Evolutionary conservation across 2,329 filamentous ascomycete genomes (phyloP), one percentile per base, ranked within the genome.

Genomic region (Mollisiaceae sp.): DNA sequence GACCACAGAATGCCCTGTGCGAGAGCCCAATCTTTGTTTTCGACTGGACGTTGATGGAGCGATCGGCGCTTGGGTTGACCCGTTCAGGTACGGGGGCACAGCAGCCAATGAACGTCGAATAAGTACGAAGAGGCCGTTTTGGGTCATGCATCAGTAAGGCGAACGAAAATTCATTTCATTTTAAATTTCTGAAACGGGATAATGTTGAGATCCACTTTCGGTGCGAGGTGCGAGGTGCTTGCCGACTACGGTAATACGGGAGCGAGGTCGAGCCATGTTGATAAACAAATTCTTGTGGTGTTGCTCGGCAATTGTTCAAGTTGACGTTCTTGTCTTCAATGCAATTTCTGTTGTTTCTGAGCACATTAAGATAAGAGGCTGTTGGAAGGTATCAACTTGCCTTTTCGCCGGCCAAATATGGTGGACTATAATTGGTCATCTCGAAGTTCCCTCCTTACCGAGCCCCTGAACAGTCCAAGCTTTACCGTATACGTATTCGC

Each of bases 211-310:
- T 45, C 45, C 45, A 50, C 45, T 22, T 50, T 50, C 22, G 5
- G 38, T 41, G 27, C 27, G 27, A 50, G 9, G 18, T 20, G 43
- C 43, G 43, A 50, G 8, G 20, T 20, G 18, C n/a, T 50, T 50
- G 12, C 4, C 45, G 45, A 22, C 2, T 50, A 50, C 45, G 45
- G 11, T 50, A 14, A 11, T 50, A 50, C 45, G 45, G 11, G n/a
- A 50, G n/a, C 45, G 45, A 50, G 45, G n/a, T 20, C 45, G n/a
- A 50, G n/a, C 20, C n/a, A 50, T 22, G 45, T 50, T 50, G 45
- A 22, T 22, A 8, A 24, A 50, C 12, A 9, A 9, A 24, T 22
- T 9, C 11, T 9, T 22, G 18, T 22, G 45, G 14, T 12, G 8
- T 8, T 50, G 45, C 45, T 50, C n/a, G 11, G n/a, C 45, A 43